phyloP scores from a whole-genome alignment of 2,329 filamentous ascomycete species.

The Elsinoe ampelina region DNA sequence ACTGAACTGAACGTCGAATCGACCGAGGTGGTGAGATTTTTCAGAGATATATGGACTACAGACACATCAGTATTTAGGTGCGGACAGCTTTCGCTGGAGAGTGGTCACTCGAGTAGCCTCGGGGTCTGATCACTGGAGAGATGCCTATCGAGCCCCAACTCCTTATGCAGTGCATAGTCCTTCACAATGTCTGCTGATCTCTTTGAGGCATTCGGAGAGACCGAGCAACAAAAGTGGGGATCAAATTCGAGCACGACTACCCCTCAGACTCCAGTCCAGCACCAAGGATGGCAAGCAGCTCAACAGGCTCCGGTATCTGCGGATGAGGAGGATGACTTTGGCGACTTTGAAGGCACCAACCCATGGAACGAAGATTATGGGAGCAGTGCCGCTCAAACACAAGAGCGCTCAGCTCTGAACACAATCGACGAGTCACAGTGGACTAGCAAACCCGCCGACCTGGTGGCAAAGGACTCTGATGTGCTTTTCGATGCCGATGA shows the following conservation, averaged over 20 bases:
- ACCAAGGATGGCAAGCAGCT: constrained; percentile 16
- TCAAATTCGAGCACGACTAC: constrained; percentile 29
- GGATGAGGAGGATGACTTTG: constrained; percentile 27
- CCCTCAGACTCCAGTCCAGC: constrained; percentile 11
- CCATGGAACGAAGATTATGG: constrained; percentile 2
- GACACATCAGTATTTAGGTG: too few species aligned
- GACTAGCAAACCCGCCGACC: neutral
- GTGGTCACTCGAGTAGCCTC: too few species aligned
- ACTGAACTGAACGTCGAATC: too few species aligned
- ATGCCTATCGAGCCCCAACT: neutral
- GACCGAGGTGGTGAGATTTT: too few species aligned
- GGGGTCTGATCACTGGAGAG: neutral
- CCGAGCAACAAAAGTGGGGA: constrained; percentile 27
- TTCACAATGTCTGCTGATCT: constrained; percentile 44
- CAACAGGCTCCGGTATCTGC: constrained; percentile 15
- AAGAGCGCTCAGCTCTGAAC: neutral
- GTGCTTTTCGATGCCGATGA: constrained; percentile 17
- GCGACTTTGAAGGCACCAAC: constrained; percentile 24
- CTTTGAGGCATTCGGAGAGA: constrained; percentile 40
- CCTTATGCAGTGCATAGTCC: too few species aligned
- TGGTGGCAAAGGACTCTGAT: constrained; percentile 13
- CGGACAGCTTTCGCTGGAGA: too few species aligned
- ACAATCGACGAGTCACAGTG: neutral
- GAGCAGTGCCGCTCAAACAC: neutral
- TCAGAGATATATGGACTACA: too few species aligned